phyloP scores from a whole-genome alignment of 805 yeast genomes.

The Metschnikowia anglica region DNA sequence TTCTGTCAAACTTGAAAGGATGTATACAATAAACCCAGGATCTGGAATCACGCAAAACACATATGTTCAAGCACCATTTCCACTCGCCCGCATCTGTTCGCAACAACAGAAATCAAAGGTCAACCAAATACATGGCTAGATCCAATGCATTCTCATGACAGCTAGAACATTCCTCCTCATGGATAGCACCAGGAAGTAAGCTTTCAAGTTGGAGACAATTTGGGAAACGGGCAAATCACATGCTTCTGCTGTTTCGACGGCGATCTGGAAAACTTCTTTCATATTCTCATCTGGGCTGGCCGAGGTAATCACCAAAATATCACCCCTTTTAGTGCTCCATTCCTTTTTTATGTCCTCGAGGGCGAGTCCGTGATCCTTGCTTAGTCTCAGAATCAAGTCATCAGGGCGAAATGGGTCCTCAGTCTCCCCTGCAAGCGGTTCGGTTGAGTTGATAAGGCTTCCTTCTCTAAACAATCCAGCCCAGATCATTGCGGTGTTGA shows the following conservation, averaged over 20 bases:
- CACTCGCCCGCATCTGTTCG: no score
- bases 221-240: not conserved
- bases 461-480: conserved; percentile 8
- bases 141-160: not conserved
- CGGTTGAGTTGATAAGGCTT: not conserved
- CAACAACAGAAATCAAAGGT: no score
- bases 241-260: not conserved
- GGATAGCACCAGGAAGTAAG: not conserved
- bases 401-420: not conserved
- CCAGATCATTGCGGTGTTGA: conserved; percentile 3
- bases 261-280: not conserved
- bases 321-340: conserved; percentile 2
- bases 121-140: not conserved
- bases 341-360: not conserved
- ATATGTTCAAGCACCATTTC: no score
- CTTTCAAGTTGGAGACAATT: not conserved
- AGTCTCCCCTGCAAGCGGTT: no score
- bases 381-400: not conserved
- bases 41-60: no score
- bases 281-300: not conserved
- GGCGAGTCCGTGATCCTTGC: not conserved
- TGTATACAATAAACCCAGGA: no score
- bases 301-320: conserved; percentile 4
- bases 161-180: conserved; percentile 1
- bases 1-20: no score